phyloP scores from a whole-genome alignment of 768 basidiomycete species.

The Pholiota microspora region DNA sequence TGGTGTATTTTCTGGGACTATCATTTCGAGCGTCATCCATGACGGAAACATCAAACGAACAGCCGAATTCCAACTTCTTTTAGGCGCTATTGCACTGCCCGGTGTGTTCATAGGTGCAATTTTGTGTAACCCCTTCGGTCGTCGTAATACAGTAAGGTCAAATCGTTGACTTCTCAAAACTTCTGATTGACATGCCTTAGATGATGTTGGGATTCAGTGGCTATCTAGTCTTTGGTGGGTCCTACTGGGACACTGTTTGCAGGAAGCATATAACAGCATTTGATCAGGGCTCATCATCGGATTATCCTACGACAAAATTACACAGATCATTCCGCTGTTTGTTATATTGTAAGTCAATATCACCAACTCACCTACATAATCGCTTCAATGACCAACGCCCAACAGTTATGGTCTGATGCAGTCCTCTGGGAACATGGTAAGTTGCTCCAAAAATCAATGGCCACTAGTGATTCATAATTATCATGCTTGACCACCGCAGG shows the following conservation, averaged over 20 bases:
- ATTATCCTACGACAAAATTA: constrained; percentile 59
- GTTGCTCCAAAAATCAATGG: constrained; percentile 8
- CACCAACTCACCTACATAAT: not conserved
- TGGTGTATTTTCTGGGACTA: constrained; percentile 65
- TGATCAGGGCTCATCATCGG: constrained; percentile 54
- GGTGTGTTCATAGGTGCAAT: constrained; percentile 52
- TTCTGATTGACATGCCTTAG: constrained; percentile 25
- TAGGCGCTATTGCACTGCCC: constrained; percentile 60
- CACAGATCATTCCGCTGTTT: constrained; percentile 60
- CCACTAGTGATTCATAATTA: constrained; percentile 3
- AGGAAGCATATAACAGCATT: constrained; percentile 3
- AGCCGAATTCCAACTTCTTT: constrained; percentile 69
- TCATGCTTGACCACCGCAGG: constrained; percentile 35
- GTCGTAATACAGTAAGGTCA: constrained; percentile 49
- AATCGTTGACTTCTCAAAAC: not conserved
- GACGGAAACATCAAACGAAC: constrained; percentile 51
- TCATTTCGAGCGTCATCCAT: constrained; percentile 66
- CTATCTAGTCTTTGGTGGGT: constrained; percentile 60
- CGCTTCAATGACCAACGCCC: not conserved
- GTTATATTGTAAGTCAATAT: constrained; percentile 53
- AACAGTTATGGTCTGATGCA: constrained; percentile 70
- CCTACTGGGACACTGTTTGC: not conserved
- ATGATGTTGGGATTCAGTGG: constrained; percentile 70
- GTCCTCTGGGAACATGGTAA: constrained; percentile 64
- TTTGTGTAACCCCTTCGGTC: constrained; percentile 42